Evolutionary conservation across 495 filamentous ascomycete genomes (phyloP).

Genomic region (Polyplosphaeria fusca): DNA sequence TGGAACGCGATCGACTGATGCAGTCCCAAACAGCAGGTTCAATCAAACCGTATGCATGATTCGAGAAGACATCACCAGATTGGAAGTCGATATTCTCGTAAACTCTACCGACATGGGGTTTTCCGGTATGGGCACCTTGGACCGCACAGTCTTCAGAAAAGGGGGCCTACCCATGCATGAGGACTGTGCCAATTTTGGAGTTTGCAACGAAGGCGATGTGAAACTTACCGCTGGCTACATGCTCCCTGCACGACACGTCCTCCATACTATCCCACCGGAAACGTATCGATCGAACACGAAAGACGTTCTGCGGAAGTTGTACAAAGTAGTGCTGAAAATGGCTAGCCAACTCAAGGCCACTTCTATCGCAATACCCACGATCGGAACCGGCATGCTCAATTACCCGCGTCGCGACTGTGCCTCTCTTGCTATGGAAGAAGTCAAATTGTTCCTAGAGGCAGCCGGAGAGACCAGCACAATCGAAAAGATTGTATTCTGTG

Average conservation of each 20-base stretch:
- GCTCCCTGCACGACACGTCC: slow-evolving; percentile 19
- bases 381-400: slow-evolving; percentile 29
- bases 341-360: slow-evolving; percentile 17
- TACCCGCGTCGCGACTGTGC: slow-evolving; percentile 16
- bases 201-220: slow-evolving; percentile 24
- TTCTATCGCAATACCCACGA: slow-evolving; percentile 25
- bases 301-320: slow-evolving; percentile 20
- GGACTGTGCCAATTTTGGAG: slow-evolving; percentile 19
- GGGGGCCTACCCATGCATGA: slow-evolving; percentile 18
- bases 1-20: slow-evolving; percentile 9
- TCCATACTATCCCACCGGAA: slow-evolving; percentile 26
- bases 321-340: slow-evolving; percentile 11
- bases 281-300: slow-evolving; percentile 9
- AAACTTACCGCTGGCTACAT: slow-evolving; percentile 19
- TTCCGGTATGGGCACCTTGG: slow-evolving; percentile 20
- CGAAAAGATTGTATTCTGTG: slow-evolving; percentile 31
- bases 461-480: background rate
- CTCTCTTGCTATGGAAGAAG: slow-evolving; percentile 26
- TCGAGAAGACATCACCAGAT: slow-evolving; percentile 25
- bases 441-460: slow-evolving; percentile 26
- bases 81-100: slow-evolving; percentile 28
- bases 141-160: slow-evolving; percentile 18
- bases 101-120: slow-evolving; percentile 29
- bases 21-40: slow-evolving; percentile 2
- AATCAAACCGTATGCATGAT: slow-evolving; percentile 18